Base-by-base conservation (phyloP, 495 filamentous ascomycete species). In the Saxophila tyrrhenica region DNA sequence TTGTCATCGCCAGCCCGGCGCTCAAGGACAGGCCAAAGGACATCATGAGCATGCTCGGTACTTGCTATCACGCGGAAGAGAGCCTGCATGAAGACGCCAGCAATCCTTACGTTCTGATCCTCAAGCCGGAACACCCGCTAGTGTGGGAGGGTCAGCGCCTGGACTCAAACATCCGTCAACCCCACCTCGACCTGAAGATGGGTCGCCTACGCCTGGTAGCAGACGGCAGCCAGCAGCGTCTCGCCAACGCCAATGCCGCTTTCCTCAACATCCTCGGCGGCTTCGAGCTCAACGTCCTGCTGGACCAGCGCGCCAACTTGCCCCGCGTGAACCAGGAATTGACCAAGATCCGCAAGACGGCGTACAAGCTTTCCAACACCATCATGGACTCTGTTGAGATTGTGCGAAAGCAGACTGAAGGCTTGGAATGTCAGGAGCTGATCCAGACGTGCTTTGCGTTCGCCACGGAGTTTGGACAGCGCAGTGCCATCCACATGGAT, bases 371-470 rank as follows among this genome's bases (percentile, higher is more conserved):
- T 32, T 95, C 89, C n/a, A 95, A 95, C 70, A 86, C 90, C 11
- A 97, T 97, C 67, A 97, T 98, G 94, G 91, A 97, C 64, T 95
- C 90, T 63, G 92, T 98, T 51, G 88, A 91, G 60, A 84, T 86
- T 49, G 91, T 97, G 56, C 77, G 90, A 50, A 78, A 82, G 54
- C 91, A 97, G 69, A 88, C 88, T 19, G 76, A 78, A 54, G 85
- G 81, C 1, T 75, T 94, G 44, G 86, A 94, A 52, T 96, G 91
- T 64, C 89, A 94, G 56, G 92, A 98, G 60, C 76, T 98, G 23
- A 89, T 98, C 58, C 92, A 98, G 65, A 94, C 89, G n/a, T 98
- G 91, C 70, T 98, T 97, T 67, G 88, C 92, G 41, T 98, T 97
- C 61, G 92, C 92, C 39, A 95, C 92, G 1, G 92, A 98, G 63